Conservation (phyloP, 2,329 filamentous ascomycete genomes). For the Sporothrix phasma region DNA sequence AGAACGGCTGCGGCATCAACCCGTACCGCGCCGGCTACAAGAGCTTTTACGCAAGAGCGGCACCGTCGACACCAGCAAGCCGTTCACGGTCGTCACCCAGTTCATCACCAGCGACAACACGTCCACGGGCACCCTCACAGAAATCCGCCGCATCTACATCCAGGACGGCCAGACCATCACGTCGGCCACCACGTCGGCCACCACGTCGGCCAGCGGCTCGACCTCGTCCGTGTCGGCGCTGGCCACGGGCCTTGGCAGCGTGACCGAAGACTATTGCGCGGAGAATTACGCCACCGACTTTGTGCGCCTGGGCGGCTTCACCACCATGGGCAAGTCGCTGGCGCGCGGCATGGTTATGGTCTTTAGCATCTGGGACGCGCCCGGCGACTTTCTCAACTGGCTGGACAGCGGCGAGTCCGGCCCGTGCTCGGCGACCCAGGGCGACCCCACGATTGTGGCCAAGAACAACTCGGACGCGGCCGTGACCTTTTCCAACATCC, state of each 20-base stretch:
- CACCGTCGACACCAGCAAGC: slow-evolving; percentile 46
- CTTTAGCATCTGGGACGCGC: slow-evolving; percentile 41
- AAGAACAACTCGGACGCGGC: slow-evolving; percentile 37
- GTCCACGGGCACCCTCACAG: not conserved
- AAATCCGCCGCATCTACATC: not conserved
- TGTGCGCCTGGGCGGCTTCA: slow-evolving; percentile 37
- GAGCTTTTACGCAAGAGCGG: slow-evolving; percentile 40
- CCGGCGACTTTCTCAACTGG: slow-evolving; percentile 40
- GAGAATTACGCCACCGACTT: slow-evolving; percentile 35
- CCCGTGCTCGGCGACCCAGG: slow-evolving; percentile 44
- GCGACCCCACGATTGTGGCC: slow-evolving; percentile 39
- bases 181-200: not conserved
- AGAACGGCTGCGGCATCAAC: slow-evolving; percentile 57
- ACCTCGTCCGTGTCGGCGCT: slow-evolving; percentile 4
- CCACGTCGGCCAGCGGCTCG: not conserved
- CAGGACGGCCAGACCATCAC: not conserved
- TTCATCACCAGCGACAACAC: slow-evolving; percentile 29
- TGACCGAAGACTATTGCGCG: slow-evolving; percentile 4
- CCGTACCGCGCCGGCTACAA: slow-evolving; percentile 50
- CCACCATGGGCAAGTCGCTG: slow-evolving; percentile 41
- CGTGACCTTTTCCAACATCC: slow-evolving; percentile 47
- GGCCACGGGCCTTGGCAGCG: not conserved
- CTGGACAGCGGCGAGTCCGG: slow-evolving; percentile 36
- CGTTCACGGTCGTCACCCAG: slow-evolving; percentile 53
- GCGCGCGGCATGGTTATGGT: slow-evolving; percentile 34